A percentile compares a stretch with the other conserved stretches of the same genome.
These are phyloP conservation scores for Malus hybrid DNA, from an alignment of 331 rosid genomes.

Conservation along the genomic window DNA sequence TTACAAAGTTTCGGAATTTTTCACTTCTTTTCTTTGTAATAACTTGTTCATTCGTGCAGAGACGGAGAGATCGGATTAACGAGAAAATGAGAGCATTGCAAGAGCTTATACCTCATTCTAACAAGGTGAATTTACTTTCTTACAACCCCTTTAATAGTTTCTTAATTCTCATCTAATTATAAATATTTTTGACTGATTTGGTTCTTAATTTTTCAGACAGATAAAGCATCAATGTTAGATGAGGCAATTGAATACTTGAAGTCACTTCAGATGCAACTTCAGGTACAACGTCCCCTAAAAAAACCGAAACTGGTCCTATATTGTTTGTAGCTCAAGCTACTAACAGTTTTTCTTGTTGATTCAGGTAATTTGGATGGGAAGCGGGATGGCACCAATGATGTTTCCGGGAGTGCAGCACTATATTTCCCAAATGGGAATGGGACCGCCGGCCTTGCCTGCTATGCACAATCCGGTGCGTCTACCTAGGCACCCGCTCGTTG, in stretches of 20 bases:
- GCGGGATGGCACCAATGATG: conserved; percentile 77
- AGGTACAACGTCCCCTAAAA: conserved; percentile 33
- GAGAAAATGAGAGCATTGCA: conserved; percentile 85
- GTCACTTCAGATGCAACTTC: conserved; percentile 86
- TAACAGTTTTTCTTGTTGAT: background rate
- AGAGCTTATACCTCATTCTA: conserved; percentile 83
- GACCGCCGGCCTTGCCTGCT: conserved; percentile 42
- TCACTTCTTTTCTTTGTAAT: background rate
- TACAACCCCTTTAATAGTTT: background rate
- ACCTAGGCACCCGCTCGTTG: conserved; percentile 34
- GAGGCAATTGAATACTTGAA: conserved; percentile 86
- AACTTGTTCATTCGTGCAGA: conserved; percentile 40
- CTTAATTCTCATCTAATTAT: conserved; percentile 12
- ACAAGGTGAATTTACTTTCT: conserved; percentile 46
- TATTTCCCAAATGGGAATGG: conserved; percentile 53
- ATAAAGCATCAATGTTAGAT: conserved; percentile 84
- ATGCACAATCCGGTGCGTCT: conserved; percentile 46
- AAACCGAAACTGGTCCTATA: conserved; percentile 3
- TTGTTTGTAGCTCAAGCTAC: background rate
- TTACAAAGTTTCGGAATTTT: conserved; percentile 3
- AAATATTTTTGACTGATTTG: conserved; percentile 9
- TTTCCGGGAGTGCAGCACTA: conserved; percentile 64
- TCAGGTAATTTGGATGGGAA: conserved; percentile 87
- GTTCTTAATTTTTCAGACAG: conserved; percentile 50
- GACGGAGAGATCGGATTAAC: conserved; percentile 84